Evolutionary conservation across 768 basidiomycete species (phyloP).

Genomic region (Lentinula boryana): DNA sequence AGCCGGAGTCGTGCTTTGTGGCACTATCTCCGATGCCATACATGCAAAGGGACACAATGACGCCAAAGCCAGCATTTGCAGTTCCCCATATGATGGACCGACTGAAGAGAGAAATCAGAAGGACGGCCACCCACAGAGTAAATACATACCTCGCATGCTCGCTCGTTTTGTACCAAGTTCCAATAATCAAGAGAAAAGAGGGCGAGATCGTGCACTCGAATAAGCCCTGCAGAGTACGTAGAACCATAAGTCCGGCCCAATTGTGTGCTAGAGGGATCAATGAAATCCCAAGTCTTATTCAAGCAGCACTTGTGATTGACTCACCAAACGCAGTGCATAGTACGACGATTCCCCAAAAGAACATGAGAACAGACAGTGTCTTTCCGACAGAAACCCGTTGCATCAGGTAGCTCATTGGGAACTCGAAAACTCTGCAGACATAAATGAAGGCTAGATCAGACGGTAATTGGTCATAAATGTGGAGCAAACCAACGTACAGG

Average conservation of each 20-base stretch:
- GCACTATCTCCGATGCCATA: slow-evolving; percentile 6
- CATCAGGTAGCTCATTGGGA: slow-evolving; percentile 8
- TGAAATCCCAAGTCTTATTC: background rate
- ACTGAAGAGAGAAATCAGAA: background rate
- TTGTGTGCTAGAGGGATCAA: slow-evolving; percentile 1
- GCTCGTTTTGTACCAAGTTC: slow-evolving; percentile 7
- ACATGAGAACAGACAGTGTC: slow-evolving; percentile 7
- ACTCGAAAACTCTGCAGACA: slow-evolving; percentile 5
- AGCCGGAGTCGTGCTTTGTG: background rate
- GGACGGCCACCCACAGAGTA: background rate
- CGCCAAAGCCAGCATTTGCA: slow-evolving; percentile 8
- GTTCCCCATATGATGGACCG: slow-evolving; percentile 11
- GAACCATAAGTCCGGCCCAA: slow-evolving; percentile 6
- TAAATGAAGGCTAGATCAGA: background rate
- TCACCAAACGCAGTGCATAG: slow-evolving; percentile 9
- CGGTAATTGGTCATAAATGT: background rate
- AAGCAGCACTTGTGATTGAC: background rate
- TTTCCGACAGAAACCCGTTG: slow-evolving; percentile 8
- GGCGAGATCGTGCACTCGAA: slow-evolving; percentile 8
- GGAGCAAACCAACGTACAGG: slow-evolving; percentile 2
- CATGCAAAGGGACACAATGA: slow-evolving; percentile 6
- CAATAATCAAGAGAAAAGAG: slow-evolving; percentile 5
- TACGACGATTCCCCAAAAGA: slow-evolving; percentile 9
- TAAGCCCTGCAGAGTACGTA: slow-evolving; percentile 7
- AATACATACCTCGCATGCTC: slow-evolving; percentile 6